phyloP scores from a whole-genome alignment of 2,329 filamentous ascomycete genomes.

The Sporothrix curviconia region DNA sequence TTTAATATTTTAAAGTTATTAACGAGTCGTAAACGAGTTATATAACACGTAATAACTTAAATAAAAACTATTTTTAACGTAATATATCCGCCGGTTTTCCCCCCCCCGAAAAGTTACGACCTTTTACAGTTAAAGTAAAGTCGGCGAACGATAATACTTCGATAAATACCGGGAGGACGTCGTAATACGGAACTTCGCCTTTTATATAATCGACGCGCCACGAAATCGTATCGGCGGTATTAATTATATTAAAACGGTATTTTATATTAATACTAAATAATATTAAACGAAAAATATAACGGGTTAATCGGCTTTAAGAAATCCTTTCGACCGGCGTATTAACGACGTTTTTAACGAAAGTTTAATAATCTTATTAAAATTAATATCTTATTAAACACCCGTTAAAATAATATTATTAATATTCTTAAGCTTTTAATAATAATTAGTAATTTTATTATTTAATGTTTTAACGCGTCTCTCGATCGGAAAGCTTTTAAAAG shows the following conservation, averaged over 20 bases:
- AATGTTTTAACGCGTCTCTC: background rate
- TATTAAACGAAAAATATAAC: background rate
- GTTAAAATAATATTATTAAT: background rate
- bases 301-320: too few relatives aligned
- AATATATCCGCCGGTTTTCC: too few relatives aligned
- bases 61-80: too few relatives aligned
- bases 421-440: background rate
- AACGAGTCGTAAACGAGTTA: too few relatives aligned
- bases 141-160: too few relatives aligned
- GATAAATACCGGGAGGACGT: too few relatives aligned
- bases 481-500: background rate
- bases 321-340: too few relatives aligned
- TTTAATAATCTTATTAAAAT: background rate
- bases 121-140: too few relatives aligned
- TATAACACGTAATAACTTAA: too few relatives aligned
- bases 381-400: background rate
- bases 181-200: too few relatives aligned
- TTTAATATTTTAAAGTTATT: too few relatives aligned
- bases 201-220: background rate
- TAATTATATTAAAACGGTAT: background rate
- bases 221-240: background rate
- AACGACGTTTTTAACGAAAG: background rate
- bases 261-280: background rate
- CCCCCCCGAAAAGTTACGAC: too few relatives aligned
- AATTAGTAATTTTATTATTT: background rate